Percentiles rank a stretch among this genome's conserved stretches.
Conservation (phyloP, 2,329 filamentous ascomycete genomes). For the Beauveria brongniartii region DNA sequence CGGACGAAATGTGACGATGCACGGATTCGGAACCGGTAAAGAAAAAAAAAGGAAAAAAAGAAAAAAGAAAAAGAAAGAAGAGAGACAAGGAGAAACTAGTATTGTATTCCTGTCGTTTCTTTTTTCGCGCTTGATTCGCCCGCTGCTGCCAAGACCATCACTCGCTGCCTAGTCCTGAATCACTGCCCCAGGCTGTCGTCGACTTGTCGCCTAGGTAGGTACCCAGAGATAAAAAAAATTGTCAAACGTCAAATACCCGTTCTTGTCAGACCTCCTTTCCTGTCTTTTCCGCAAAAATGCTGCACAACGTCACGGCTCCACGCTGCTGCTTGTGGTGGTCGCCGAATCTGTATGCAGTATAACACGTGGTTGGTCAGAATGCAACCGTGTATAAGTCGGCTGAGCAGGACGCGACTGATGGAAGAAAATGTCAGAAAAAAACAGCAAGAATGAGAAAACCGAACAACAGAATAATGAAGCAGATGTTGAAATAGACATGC, state of each 20-base stretch:
- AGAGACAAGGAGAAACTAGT: background rate
- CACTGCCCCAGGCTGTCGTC: background rate
- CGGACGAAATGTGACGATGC: background rate
- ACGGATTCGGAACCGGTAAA: background rate
- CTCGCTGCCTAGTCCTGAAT: background rate
- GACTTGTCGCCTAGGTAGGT: background rate
- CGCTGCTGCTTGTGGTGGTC: background rate
- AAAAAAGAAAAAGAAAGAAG: background rate
- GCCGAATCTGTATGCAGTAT: constrained; percentile 4
- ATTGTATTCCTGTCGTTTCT: background rate
- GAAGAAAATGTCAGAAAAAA: background rate
- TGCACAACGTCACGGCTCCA: constrained; percentile 2
- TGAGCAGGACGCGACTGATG: background rate
- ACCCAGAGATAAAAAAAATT: background rate
- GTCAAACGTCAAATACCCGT: background rate
- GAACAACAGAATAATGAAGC: background rate
- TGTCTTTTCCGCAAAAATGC: background rate
- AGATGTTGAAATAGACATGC: background rate
- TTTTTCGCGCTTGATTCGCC: background rate
- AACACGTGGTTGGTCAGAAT: constrained; percentile 12
- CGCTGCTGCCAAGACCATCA: background rate
- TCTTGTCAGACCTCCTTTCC: background rate
- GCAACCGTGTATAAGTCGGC: constrained; percentile 4
- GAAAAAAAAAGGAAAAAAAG: background rate
- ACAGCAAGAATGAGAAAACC: background rate